These are phyloP conservation scores for Tarenaya hassleriana DNA, from an alignment of 345 rosid genomes.

Conservation along the genomic window DNA sequence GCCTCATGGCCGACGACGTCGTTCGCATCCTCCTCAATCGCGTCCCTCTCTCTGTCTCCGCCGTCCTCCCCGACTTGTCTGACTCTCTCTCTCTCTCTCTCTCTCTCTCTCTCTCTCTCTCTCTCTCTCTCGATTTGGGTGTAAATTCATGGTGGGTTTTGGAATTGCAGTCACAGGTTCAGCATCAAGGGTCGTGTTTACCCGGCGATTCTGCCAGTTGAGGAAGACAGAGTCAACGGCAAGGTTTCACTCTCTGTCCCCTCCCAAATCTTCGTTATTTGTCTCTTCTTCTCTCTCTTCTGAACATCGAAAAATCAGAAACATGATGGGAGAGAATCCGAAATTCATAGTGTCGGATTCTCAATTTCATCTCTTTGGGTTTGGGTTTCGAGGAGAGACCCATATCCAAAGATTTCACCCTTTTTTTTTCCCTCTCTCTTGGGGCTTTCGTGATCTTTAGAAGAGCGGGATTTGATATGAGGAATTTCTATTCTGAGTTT, in stretches of 20 bases:
- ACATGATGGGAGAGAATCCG: background rate
- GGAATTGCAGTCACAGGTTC: conserved; percentile 62
- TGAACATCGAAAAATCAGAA: background rate
- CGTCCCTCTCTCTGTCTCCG: conserved; percentile 48
- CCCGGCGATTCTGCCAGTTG: conserved; percentile 75
- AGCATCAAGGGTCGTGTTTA: conserved; percentile 82
- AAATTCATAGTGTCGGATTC: background rate
- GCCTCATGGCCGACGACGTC: conserved; percentile 77
- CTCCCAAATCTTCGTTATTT: background rate
- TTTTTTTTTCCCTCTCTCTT: no score
- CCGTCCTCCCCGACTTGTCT: conserved; percentile 60
- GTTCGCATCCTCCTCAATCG: conserved; percentile 65
- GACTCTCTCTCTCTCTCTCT: conserved; percentile 13
- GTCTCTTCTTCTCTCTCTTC: background rate
- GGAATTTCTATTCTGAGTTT: background rate
- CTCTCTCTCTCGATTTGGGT: background rate
- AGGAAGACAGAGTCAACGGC: conserved; percentile 44
- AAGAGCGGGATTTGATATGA: background rate
- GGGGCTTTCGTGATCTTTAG: no score
- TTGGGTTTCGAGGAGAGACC: background rate
- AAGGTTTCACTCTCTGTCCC: conserved; percentile 30
- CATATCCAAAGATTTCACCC: background rate
- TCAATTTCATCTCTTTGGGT: background rate
- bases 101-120: background rate
- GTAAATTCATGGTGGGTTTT: background rate